Base-by-base conservation (phyloP, 768 basidiomycete species). In the Calocybe cyanea region DNA sequence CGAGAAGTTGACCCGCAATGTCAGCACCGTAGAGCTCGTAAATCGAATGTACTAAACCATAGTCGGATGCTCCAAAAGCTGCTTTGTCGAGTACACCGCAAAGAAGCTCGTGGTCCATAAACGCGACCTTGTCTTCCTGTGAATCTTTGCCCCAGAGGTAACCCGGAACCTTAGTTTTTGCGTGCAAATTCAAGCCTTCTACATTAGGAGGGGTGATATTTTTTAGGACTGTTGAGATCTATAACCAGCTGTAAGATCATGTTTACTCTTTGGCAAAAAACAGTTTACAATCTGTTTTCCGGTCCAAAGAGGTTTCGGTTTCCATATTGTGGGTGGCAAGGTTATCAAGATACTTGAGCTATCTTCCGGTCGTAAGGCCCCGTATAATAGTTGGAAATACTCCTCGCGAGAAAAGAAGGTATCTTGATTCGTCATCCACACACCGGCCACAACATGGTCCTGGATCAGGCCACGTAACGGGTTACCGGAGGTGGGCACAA, bases 401-500 rank as follows among this genome's bases (percentile, higher is more conserved):
- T 98, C 89, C 58, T 96, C 92, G 40, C 96, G 81, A 3, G 87
- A 84, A 68, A 98, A 95, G 71, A 97, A 97, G 0, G 92, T 77
- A 53, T 94, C 87, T 61, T 92, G 93, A 59, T 83, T 85, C 44
- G 96, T 97, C 91, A 99, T 93, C 92, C 94, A 97, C n/a, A 97
- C 87, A 47, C 92, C 95, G 11, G 96, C 92, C 36, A 98, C 95
- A 46, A 99, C 92, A 56, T 98, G 96, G 68, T 99, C 96, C 63
- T 99, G 96, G 53, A 99, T 99, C 20, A 99, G 74, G 61, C 96
- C 96, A 62, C 96, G 90, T 24, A 99, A 76, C 20, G 96, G 96
- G 59, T 94, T 94, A 51, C 96, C 96, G 6, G 96, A 98, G 1
- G 96, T 99, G 14, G 96, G 94, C 7, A 95, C 92, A n/a, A 99